These are phyloP conservation scores for Dactylellina drechsleri DNA, from an alignment of 2,329 filamentous ascomycete genomes.

Conservation along the genomic window DNA sequence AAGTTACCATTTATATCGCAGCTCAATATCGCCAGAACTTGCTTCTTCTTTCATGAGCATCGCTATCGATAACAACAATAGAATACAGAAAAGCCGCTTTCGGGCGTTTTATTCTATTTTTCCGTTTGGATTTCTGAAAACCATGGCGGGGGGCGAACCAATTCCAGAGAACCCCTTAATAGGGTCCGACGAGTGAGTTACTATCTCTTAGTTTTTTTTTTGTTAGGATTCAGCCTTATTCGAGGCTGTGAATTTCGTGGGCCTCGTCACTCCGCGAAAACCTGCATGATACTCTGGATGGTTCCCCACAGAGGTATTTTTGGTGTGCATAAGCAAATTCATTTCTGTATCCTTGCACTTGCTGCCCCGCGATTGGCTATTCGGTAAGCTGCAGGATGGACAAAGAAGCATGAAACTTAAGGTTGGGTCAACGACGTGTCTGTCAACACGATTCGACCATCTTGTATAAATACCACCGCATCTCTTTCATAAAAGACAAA, in stretches of 20 bases:
- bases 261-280: not conserved
- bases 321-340: conserved; percentile 17
- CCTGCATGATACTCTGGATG: not conserved
- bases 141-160: conserved; percentile 48
- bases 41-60: conserved; percentile 5
- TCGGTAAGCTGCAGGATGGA: conserved; percentile 34
- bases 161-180: conserved; percentile 49
- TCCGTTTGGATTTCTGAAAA: conserved; percentile 12
- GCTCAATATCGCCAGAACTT: too few relatives aligned
- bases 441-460: not conserved
- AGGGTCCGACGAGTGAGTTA: conserved; percentile 40
- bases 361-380: conserved; percentile 21
- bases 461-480: not conserved
- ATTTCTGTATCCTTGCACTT: conserved; percentile 21
- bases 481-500: not conserved
- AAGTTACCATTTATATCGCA: too few relatives aligned
- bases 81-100: conserved; percentile 7
- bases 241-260: conserved; percentile 8
- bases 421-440: conserved; percentile 2
- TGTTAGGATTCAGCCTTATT: conserved; percentile 17
- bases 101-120: conserved; percentile 25
- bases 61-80: not conserved
- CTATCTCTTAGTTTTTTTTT: not conserved
- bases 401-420: too few relatives aligned
- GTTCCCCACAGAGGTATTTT: conserved; percentile 23